Percentiles rank a stretch among this genome's conserved stretches.
Conservation (phyloP, 768 basidiomycete species). For the Galerina sulciceps region DNA sequence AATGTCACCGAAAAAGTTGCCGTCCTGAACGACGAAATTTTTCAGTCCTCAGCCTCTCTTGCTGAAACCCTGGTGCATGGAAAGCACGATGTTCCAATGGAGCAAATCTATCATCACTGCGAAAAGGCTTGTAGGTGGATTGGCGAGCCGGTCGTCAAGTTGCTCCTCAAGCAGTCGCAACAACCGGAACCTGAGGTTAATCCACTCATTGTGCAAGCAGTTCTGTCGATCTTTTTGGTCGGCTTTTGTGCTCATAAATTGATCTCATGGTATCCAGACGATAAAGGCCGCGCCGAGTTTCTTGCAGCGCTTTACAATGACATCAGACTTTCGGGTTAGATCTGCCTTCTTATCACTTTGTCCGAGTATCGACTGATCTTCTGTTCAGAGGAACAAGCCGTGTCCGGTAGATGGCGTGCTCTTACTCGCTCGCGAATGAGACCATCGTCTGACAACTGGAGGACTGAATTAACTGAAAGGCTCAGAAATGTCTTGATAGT, state of each 20-base stretch:
- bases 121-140: background rate
- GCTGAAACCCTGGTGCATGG: constrained; percentile 36
- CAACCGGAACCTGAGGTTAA: constrained; percentile 10
- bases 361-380: background rate
- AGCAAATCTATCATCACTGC: constrained; percentile 14
- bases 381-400: constrained; percentile 24
- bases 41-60: no score
- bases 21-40: no score
- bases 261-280: constrained; percentile 16
- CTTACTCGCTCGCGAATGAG: constrained; percentile 21
- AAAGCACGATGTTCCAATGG: constrained; percentile 43
- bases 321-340: constrained; percentile 20
- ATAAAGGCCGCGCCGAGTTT: background rate
- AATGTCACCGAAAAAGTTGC: no score
- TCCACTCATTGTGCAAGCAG: constrained; percentile 21
- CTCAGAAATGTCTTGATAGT: constrained; percentile 12
- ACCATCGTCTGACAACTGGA: constrained; percentile 23
- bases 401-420: constrained; percentile 27
- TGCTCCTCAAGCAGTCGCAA: constrained; percentile 4
- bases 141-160: constrained; percentile 8
- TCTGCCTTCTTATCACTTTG: background rate
- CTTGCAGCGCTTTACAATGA: constrained; percentile 13
- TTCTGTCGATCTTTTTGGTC: constrained; percentile 15
- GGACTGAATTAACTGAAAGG: constrained; percentile 3
- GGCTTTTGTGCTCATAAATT: constrained; percentile 11